Evolutionary conservation across 257 asterid genomes (phyloP).

Genomic region (Solanum bulbocastanum): DNA sequence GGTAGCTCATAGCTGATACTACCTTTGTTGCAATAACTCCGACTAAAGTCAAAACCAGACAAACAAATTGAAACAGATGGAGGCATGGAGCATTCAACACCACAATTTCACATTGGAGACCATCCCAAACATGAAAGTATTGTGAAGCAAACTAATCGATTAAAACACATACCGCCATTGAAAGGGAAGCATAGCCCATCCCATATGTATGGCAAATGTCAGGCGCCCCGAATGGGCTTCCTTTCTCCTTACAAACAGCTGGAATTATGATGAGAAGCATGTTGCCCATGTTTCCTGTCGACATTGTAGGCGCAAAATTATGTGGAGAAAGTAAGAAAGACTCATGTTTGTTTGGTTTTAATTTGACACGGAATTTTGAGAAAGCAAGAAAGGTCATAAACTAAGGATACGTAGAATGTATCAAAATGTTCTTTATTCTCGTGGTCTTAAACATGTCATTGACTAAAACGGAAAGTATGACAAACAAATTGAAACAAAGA

Average conservation of each 20-base stretch:
- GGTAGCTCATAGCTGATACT: background rate
- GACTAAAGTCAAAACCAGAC: background rate
- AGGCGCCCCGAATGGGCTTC: slow-evolving; percentile 14
- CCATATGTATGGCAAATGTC: slow-evolving; percentile 4
- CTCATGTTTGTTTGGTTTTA: background rate
- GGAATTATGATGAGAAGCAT: slow-evolving; percentile 75
- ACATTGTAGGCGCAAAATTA: background rate
- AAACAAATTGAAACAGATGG: background rate
- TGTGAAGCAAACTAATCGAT: background rate
- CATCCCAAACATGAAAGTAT: background rate
- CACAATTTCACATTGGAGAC: background rate
- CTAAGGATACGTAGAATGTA: background rate
- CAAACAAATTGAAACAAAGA: background rate
- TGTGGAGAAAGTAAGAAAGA: background rate
- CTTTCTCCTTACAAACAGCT: slow-evolving; percentile 63
- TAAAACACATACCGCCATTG: slow-evolving; percentile 13
- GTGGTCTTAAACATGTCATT: background rate
- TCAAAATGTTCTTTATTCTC: background rate
- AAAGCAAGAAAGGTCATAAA: background rate
- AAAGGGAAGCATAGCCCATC: slow-evolving; percentile 12
- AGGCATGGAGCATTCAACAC: background rate
- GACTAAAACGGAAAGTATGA: background rate
- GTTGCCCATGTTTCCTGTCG: slow-evolving; percentile 73
- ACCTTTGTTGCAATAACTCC: background rate
- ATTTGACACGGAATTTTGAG: background rate